Conservation (phyloP, 2,329 filamentous ascomycete genomes). For the Colletotrichum liriopes region DNA sequence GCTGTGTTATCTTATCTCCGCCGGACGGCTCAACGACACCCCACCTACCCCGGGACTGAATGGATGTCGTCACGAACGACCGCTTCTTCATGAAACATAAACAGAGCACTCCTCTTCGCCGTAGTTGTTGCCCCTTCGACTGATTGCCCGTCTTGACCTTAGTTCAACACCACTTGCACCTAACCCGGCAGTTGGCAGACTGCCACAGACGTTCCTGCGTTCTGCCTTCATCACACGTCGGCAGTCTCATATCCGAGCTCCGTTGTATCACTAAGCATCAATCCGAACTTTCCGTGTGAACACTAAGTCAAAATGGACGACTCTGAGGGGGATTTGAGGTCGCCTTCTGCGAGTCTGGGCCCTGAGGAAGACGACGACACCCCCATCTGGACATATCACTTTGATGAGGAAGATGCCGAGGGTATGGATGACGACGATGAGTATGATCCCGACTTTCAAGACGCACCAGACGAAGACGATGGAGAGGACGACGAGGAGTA, state of each 20-base stretch:
- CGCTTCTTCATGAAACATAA: slow-evolving; percentile 33
- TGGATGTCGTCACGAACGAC: slow-evolving; percentile 43
- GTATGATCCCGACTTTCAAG: slow-evolving; percentile 46
- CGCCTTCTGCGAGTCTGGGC: slow-evolving; percentile 1
- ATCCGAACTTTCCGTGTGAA: slow-evolving; percentile 37
- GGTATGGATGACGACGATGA: slow-evolving; percentile 56
- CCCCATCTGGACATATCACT: slow-evolving; percentile 20
- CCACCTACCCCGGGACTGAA: slow-evolving; percentile 36
- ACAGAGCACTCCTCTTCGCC: slow-evolving; percentile 9
- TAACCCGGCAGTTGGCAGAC: neutral
- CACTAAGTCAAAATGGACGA: slow-evolving; percentile 27
- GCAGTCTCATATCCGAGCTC: slow-evolving; percentile 40
- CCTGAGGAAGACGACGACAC: neutral
- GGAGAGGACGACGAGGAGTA: slow-evolving; percentile 44
- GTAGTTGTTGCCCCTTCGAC: neutral
- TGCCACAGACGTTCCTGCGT: slow-evolving; percentile 10
- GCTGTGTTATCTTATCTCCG: slow-evolving; percentile 43
- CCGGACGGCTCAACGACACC: slow-evolving; percentile 28
- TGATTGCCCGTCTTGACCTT: neutral
- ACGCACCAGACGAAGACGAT: slow-evolving; percentile 48
- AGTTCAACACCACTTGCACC: neutral
- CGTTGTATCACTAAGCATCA: slow-evolving; percentile 39
- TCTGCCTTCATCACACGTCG: slow-evolving; percentile 29
- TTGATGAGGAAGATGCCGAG: slow-evolving; percentile 40
- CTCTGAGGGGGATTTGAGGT: neutral